phyloP scores from a whole-genome alignment of 768 basidiomycete species.

The Amanita molliuscula region DNA sequence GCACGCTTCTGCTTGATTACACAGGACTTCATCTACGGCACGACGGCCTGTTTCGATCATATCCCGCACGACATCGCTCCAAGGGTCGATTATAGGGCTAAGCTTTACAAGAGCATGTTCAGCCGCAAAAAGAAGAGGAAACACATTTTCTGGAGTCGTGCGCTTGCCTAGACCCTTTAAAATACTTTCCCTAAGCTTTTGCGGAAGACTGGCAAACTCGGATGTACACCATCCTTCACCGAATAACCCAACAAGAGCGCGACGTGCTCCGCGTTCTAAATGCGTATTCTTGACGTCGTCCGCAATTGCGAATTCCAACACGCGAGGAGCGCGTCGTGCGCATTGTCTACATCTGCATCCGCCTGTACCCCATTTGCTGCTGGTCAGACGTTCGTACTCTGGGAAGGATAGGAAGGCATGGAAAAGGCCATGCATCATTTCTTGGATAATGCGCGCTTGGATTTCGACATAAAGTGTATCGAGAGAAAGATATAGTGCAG shows the following conservation, averaged over 20 bases:
- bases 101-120: constrained; percentile 50
- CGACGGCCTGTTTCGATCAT: constrained; percentile 59
- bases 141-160: constrained; percentile 57
- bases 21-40: constrained; percentile 51
- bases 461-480: constrained; percentile 67
- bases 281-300: constrained; percentile 70
- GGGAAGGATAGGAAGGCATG: constrained; percentile 73
- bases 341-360: constrained; percentile 84
- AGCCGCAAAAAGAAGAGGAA: constrained; percentile 58
- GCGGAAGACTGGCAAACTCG: constrained; percentile 67
- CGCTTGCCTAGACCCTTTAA: constrained; percentile 66
- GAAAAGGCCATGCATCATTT: constrained; percentile 87
- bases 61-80: constrained; percentile 58
- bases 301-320: constrained; percentile 70
- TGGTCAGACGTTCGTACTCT: constrained; percentile 68
- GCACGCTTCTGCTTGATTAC: constrained; percentile 47
- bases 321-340: constrained; percentile 65
- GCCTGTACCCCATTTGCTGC: constrained; percentile 71
- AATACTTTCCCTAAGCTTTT: constrained; percentile 54
- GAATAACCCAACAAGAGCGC: constrained; percentile 74
- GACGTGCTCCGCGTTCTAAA: constrained; percentile 62
- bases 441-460: constrained; percentile 73
- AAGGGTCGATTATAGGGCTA: constrained; percentile 49
- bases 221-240: constrained; percentile 82
- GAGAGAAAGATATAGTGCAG: constrained; percentile 72